Conservation (phyloP, 805 yeast genomes). For the Saccharomycopsis babjevae region DNA sequence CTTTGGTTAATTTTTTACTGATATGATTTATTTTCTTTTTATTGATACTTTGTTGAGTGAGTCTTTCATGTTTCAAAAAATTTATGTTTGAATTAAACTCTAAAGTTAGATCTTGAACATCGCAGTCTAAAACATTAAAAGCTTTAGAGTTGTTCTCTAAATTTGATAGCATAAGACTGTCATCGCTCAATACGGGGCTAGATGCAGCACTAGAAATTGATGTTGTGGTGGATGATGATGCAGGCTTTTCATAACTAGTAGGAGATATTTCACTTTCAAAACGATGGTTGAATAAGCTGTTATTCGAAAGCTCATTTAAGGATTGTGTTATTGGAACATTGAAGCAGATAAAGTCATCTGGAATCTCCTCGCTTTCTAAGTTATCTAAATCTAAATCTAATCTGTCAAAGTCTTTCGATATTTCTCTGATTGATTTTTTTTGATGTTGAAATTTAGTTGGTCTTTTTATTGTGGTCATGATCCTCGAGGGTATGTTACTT, state of each 20-base stretch:
- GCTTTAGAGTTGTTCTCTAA: conserved; percentile 13
- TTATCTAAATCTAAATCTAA: conserved; percentile 14
- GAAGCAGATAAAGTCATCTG: conserved; percentile 18
- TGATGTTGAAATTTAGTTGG: not conserved
- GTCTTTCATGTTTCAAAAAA: conserved; percentile 12
- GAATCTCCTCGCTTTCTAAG: conserved; percentile 16
- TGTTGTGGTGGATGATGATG: not conserved
- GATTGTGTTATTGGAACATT: conserved; percentile 19
- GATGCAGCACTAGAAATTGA: not conserved
- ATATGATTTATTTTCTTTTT: conserved; percentile 14
- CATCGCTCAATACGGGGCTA: conserved; percentile 17
- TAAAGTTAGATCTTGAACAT: conserved; percentile 15
- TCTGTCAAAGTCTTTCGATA: conserved; percentile 1
- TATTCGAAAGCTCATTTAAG: conserved; percentile 7
- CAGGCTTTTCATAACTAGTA: not conserved
- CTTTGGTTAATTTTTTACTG: conserved; percentile 11
- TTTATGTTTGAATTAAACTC: conserved; percentile 15
- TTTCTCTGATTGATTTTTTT: conserved; percentile 1
- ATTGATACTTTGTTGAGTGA: conserved; percentile 14
- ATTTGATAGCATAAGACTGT: conserved; percentile 13
- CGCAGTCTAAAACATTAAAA: conserved; percentile 15
- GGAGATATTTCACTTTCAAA: not conserved
- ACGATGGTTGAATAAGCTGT: not conserved
- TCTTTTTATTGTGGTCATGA: not conserved
- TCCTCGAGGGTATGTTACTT: not conserved